These are phyloP conservation scores for Gossypium mustelinum DNA, from an alignment of 345 rosid genomes.

Conservation along the genomic window DNA sequence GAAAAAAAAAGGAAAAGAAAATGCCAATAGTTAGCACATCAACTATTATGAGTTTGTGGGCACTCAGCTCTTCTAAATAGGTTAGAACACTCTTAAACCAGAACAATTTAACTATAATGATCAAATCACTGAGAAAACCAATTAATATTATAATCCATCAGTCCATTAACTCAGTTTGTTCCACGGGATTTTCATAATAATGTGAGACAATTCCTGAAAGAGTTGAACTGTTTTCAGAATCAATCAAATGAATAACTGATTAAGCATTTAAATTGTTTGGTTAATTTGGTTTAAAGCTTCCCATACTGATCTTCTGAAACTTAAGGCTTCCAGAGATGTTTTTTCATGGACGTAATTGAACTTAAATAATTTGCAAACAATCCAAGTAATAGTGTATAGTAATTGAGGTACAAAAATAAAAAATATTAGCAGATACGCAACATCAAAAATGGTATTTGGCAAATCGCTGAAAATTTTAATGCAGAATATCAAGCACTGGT, in stretches of 20 bases:
- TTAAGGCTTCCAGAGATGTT: conserved; percentile 3
- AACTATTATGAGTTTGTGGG: neutral
- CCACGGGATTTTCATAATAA: neutral
- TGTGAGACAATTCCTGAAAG: neutral
- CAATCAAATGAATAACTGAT: neutral
- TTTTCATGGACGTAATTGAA: neutral
- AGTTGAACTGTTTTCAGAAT: neutral
- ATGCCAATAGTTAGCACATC: conserved; percentile 3
- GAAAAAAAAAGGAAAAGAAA: neutral
- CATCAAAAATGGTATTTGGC: neutral
- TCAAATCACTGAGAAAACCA: neutral
- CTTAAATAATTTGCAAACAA: neutral
- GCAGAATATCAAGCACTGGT: neutral
- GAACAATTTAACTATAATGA: neutral
- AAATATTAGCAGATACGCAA: neutral
- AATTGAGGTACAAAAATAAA: neutral
- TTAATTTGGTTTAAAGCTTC: neutral
- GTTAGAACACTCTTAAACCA: neutral
- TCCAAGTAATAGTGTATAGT: neutral
- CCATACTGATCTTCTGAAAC: neutral
- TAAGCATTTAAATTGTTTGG: neutral
- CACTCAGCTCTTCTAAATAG: neutral
- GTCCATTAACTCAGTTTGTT: neutral
- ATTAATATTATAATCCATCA: neutral
- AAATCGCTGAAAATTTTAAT: neutral